Conservation (phyloP, 306 rosid genomes). For the Dicorynia guianensis region DNA sequence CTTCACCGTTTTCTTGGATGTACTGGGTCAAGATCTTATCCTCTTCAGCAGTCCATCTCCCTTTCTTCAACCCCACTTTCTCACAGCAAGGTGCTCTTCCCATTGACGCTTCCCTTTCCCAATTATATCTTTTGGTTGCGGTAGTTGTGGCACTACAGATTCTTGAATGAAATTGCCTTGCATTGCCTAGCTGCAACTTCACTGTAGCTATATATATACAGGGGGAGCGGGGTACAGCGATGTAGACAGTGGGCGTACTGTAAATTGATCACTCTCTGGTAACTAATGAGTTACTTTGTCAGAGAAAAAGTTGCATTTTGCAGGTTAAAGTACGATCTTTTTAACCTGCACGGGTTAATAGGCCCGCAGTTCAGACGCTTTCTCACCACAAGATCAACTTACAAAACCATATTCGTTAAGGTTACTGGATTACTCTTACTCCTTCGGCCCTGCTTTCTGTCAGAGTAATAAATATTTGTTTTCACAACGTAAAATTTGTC, state of each 20-base stretch:
- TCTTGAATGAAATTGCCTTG: not conserved
- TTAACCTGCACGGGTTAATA: constrained; percentile 13
- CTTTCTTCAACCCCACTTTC: constrained; percentile 82
- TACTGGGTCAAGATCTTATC: constrained; percentile 71
- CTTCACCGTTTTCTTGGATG: constrained; percentile 73
- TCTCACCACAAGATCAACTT: constrained; percentile 52
- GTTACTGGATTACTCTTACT: constrained; percentile 11
- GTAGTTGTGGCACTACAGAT: constrained; percentile 19
- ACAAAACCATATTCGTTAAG: constrained; percentile 21
- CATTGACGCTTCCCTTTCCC: constrained; percentile 41
- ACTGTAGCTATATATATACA: constrained; percentile 44
- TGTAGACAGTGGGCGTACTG: constrained; percentile 5
- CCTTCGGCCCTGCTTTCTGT: constrained; percentile 22
- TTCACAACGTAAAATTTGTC: too few species aligned
- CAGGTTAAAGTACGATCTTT: constrained; percentile 12
- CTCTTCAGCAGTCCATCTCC: constrained; percentile 92
- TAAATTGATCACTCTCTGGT: not conserved
- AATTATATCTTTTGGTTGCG: too few species aligned
- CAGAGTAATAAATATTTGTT: constrained; percentile 45
- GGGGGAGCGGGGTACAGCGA: constrained; percentile 12
- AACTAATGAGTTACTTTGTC: constrained; percentile 16
- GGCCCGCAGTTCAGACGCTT: constrained; percentile 15
- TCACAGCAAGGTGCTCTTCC: constrained; percentile 89
- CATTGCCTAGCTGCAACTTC: constrained; percentile 5
- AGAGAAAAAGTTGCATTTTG: constrained; percentile 2